Evolutionary conservation across 2,329 filamentous ascomycete genomes (phyloP).

Genomic region (Colletotrichum noveboracense): DNA sequence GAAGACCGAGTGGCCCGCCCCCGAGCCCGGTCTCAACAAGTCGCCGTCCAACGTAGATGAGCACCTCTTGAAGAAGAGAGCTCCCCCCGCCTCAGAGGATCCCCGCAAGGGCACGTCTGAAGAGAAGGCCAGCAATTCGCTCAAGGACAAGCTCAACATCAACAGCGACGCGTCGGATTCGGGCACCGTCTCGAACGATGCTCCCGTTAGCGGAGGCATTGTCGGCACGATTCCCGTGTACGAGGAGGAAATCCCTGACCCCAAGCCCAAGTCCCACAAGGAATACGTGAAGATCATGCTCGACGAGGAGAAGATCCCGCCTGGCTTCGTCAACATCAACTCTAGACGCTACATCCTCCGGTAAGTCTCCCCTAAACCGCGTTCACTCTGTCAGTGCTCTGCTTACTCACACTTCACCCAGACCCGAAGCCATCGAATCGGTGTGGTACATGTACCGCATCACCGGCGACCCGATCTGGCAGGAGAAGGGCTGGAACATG

Average conservation of each 20-base stretch:
- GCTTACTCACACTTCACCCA: slow-evolving; percentile 35
- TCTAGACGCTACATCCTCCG: slow-evolving; percentile 64
- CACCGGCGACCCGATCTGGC: slow-evolving; percentile 76
- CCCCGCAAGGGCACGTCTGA: slow-evolving; percentile 7
- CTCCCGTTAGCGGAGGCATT: slow-evolving; percentile 23
- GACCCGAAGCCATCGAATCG: slow-evolving; percentile 86
- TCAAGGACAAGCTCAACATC: slow-evolving; percentile 28
- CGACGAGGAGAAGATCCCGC: slow-evolving; percentile 47
- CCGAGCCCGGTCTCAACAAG: slow-evolving; percentile 13
- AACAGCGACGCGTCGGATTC: slow-evolving; percentile 17
- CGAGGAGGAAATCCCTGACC: slow-evolving; percentile 32
- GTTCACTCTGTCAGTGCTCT: slow-evolving; percentile 14
- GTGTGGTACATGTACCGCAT: slow-evolving; percentile 92
- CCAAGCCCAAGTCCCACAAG: slow-evolving; percentile 55
- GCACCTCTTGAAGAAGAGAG: slow-evolving; percentile 15
- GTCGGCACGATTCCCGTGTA: slow-evolving; percentile 32
- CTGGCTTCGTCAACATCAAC: slow-evolving; percentile 54
- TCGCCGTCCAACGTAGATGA: slow-evolving; percentile 16
- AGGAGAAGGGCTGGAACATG: slow-evolving; percentile 88
- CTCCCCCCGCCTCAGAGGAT: slow-evolving; percentile 20
- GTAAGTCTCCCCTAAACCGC: slow-evolving; percentile 47
- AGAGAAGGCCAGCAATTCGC: slow-evolving; percentile 23
- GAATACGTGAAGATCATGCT: slow-evolving; percentile 58
- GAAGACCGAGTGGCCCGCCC: slow-evolving; percentile 20
- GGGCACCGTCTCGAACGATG: slow-evolving; percentile 15